Evolutionary conservation across 441 rosid species (phyloP).

Genomic region (Brassica balearica): DNA sequence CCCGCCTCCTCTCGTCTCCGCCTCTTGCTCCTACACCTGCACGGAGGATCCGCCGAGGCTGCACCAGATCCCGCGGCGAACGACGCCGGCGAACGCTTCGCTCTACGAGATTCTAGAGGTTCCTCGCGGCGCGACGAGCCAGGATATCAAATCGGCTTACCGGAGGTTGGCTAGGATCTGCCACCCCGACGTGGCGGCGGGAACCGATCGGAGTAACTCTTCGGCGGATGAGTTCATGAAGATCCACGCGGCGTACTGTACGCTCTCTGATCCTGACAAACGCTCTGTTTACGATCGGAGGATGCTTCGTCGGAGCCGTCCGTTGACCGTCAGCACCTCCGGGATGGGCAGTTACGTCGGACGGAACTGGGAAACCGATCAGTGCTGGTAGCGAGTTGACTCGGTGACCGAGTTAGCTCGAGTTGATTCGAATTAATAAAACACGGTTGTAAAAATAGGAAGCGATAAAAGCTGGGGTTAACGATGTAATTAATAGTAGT

Average conservation of each 20-base stretch:
- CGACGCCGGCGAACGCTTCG: slow-evolving; percentile 45
- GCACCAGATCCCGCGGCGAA: slow-evolving; percentile 26
- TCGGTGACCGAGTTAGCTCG: slow-evolving; percentile 21
- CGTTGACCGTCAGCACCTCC: slow-evolving; percentile 44
- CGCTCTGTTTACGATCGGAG: slow-evolving; percentile 71
- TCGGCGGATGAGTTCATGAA: slow-evolving; percentile 71
- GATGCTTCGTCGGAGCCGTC: slow-evolving; percentile 44
- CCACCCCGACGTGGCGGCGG: slow-evolving; percentile 72
- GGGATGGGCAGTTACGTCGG: slow-evolving; percentile 49
- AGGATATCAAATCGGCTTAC: slow-evolving; percentile 77
- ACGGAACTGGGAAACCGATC: slow-evolving; percentile 84
- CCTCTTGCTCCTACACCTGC: slow-evolving; percentile 26
- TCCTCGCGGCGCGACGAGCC: slow-evolving; percentile 53
- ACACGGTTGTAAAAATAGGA: slow-evolving; percentile 30
- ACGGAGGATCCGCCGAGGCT: background rate
- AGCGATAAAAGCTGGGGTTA: background rate
- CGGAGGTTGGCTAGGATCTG: slow-evolving; percentile 65
- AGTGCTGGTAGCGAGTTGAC: slow-evolving; percentile 71
- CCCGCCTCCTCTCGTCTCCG: background rate
- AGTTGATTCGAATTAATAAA: background rate
- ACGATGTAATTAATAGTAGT: slow-evolving; percentile 15
- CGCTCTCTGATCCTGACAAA: slow-evolving; percentile 77
- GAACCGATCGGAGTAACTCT: slow-evolving; percentile 42
- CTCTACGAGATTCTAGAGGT: slow-evolving; percentile 71
- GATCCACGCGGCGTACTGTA: slow-evolving; percentile 75